Evolutionary conservation across 2,329 filamentous ascomycete species (phyloP), one percentile per base, ranked within the genome.

Genomic region (Fusarium globosum): DNA sequence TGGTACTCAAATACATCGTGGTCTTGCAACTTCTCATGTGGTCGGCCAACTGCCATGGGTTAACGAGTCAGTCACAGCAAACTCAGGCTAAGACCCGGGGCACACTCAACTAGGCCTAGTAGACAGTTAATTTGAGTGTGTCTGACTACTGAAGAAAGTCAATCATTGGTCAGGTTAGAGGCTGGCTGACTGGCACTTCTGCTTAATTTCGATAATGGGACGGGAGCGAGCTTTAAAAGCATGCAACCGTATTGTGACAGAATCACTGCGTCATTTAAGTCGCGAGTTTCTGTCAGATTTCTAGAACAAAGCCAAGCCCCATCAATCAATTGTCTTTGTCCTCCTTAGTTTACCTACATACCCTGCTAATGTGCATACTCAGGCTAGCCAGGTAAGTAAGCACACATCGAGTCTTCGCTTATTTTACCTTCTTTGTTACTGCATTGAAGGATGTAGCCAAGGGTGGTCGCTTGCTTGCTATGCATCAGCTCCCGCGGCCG

Each of bases 401-500:
- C 30, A 49, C 21, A 52, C 26, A 51, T 51, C 28, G 21, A 39
- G 12, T 28, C 23, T 43, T 59, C 56, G 56, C 43, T 59, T 52
- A 38, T 21, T 16, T 35, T 36, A 36, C 28, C 14, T 13, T 58
- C 12, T 33, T 23, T 33, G 42, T 33, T 33, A 39, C 26, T 46
- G 15, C 23, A 52, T 45, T 36, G 35, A 26, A 35, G 12, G 30
- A 33, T 33, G 13, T 48, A 38, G 42, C 23, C 35, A 39, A 39
- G 35, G 20, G 23, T 38, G 23, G 16, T 56, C 26, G 42, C 60
- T 51, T 28, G 53, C 15, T 51, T 13, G 42, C 43, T 33, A 33
- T 33, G 33, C 48, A 51, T 42, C 61, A 70, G 62, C 46, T 69
- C 59, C 71, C 71, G 58, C 70, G 71, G 71, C 71, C 71, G 71